Evolutionary conservation across 116 monocot species (phyloP).

Genomic region (Cymodocea nodosa): DNA sequence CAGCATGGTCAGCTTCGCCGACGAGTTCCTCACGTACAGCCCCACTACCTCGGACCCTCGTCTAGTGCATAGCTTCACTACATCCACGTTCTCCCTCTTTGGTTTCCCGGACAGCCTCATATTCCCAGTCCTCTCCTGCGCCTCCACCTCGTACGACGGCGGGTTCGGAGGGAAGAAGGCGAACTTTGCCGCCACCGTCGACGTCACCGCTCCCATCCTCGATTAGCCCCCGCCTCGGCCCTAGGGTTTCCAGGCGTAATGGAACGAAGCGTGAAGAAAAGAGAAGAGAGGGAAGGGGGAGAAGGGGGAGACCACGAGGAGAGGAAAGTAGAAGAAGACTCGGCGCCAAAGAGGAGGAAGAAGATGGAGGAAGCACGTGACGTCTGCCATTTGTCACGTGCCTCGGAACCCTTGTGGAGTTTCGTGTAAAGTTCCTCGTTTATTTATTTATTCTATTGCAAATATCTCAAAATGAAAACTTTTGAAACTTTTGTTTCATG

Average conservation of each 20-base stretch:
- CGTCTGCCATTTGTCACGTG: not conserved
- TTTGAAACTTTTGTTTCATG: no score
- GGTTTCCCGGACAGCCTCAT: slow-evolving; percentile 12
- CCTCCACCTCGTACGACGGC: slow-evolving; percentile 30
- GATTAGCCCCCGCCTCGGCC: not conserved
- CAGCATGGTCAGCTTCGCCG: slow-evolving; percentile 36
- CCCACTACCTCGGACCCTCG: slow-evolving; percentile 30
- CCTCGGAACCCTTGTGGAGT: not conserved
- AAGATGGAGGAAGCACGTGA: not conserved
- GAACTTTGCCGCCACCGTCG: slow-evolving; percentile 45
- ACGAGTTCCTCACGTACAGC: slow-evolving; percentile 26
- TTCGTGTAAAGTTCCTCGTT: no score
- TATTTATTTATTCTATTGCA: no score
- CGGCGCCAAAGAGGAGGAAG: not conserved
- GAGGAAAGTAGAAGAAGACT: not conserved
- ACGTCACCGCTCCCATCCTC: slow-evolving; percentile 37
- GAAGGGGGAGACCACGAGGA: not conserved
- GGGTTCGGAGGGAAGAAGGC: slow-evolving; percentile 54
- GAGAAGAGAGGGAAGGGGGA: not conserved
- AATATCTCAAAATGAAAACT: no score
- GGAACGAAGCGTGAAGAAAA: not conserved
- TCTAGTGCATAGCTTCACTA: slow-evolving; percentile 16
- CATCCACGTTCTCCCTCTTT: slow-evolving; percentile 31
- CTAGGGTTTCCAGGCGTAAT: not conserved
- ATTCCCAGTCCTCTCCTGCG: slow-evolving; percentile 14